Conservation (phyloP, 208 protist species). For the Angomonas desouzai region DNA sequence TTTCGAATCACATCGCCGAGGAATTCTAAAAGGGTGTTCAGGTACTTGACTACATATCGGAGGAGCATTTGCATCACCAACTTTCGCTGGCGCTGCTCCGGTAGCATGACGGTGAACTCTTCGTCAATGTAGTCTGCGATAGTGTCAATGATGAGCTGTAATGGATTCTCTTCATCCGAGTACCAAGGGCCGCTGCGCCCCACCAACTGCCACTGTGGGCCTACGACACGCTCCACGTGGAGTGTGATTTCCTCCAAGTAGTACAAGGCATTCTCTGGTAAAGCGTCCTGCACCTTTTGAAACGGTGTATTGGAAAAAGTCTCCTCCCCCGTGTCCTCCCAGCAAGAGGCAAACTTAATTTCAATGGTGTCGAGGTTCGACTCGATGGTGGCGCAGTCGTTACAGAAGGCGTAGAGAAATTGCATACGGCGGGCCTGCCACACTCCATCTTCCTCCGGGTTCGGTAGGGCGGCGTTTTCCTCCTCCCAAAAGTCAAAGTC, state of each 20-base stretch:
- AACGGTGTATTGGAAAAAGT: slow-evolving; percentile 39
- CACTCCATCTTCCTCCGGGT: slow-evolving; percentile 32
- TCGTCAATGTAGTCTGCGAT: slow-evolving; percentile 81
- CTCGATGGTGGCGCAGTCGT: slow-evolving; percentile 83
- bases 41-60: slow-evolving; percentile 69
- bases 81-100: slow-evolving; percentile 55
- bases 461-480: slow-evolving; percentile 31
- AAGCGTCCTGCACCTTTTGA: slow-evolving; percentile 55
- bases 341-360: slow-evolving; percentile 78
- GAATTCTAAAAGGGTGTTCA: slow-evolving; percentile 72
- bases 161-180: slow-evolving; percentile 56
- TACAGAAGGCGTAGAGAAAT: slow-evolving; percentile 84
- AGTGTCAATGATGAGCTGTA: slow-evolving; percentile 77
- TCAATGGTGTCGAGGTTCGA: slow-evolving; percentile 85
- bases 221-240: slow-evolving; percentile 79
- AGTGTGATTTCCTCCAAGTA: slow-evolving; percentile 84
- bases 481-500: slow-evolving; percentile 88
- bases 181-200: slow-evolving; percentile 78
- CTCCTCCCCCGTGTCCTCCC: slow-evolving; percentile 26
- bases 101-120: slow-evolving; percentile 73
- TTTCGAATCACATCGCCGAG: slow-evolving; percentile 78
- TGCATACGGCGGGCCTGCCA: slow-evolving; percentile 73
- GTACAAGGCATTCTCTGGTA: slow-evolving; percentile 61
- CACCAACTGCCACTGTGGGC: slow-evolving; percentile 61
- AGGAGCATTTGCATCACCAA: slow-evolving; percentile 65